Evolutionary conservation across 2,329 filamentous ascomycete genomes (phyloP), one percentile per base, ranked within the genome.

Genomic region (Trichoderma sp.): DNA sequence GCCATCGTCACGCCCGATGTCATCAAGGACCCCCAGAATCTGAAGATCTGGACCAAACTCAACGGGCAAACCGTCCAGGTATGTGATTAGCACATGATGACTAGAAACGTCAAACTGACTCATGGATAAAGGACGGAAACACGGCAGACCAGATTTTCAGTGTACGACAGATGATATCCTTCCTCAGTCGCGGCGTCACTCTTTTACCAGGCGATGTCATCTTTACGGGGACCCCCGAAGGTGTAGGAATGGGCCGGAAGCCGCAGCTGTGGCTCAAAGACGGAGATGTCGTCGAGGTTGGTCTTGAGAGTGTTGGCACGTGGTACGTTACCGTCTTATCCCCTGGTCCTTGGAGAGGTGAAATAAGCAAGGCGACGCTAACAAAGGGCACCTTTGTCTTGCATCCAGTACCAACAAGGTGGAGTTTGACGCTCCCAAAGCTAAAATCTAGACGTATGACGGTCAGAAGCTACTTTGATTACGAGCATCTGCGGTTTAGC

Each of bases 251-350:
- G 87, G 91, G 91, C 15, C 86, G 87, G 64, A 90, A 86, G 71
- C 91, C 91, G 3, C 87, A 86, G 71, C 75, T 92, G 11, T 93
- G 91, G 90, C 81, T 93, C 71, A 89, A 90, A 79, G 86, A 93
- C 78, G 90, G 91, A 5, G 92, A 93, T 79, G 81, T 89, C 26
- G 90, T 93, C 24, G 89, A 93, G 78, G 91, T 93, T 64, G 85
- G 84, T 7, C 83, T 93, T 1, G 90, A 93, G 75, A 84, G 86
- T 1, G 88, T 93, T 7, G 91, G 92, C 28, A 86, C 85, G 15
- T 90, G 86, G 79, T 80, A 73, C 73, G 79, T 75, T 7, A 24
- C 24, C 9, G 12, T 39, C 11, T 12, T 4, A 4, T 15, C 9
- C 26, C 24, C 24, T 34, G n/a, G 15, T 24, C 18, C 30, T 14